Evolutionary conservation across 768 basidiomycete genomes (phyloP).

Genomic region (Mycena rebaudengoi): DNA sequence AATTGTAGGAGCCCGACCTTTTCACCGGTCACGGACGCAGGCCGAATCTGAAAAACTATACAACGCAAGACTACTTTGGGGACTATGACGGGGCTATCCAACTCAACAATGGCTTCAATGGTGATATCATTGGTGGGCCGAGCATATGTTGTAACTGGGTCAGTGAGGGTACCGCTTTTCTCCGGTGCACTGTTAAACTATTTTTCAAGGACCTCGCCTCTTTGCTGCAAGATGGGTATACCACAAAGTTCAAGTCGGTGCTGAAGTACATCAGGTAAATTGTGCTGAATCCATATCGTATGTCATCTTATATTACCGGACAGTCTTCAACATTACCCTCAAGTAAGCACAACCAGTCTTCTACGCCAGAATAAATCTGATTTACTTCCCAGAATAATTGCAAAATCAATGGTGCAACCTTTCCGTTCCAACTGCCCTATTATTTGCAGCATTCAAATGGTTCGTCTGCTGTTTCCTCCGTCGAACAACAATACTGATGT

Average conservation of each 20-base stretch:
- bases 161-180: slow-evolving; percentile 16
- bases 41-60: slow-evolving; percentile 54
- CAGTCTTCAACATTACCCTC: slow-evolving; percentile 61
- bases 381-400: slow-evolving; percentile 59
- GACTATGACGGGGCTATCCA: slow-evolving; percentile 48
- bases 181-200: neutral
- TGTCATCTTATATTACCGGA: neutral
- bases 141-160: slow-evolving; percentile 64
- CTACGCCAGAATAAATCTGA: too few species aligned
- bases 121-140: slow-evolving; percentile 51
- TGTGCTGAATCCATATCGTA: neutral
- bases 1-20: slow-evolving; percentile 75
- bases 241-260: slow-evolving; percentile 42
- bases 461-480: slow-evolving; percentile 27
- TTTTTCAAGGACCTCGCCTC: slow-evolving; percentile 50
- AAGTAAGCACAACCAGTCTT: too few species aligned
- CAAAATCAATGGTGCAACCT: slow-evolving; percentile 30
- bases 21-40: slow-evolving; percentile 52
- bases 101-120: neutral
- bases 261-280: slow-evolving; percentile 61
- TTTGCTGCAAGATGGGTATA: slow-evolving; percentile 52
- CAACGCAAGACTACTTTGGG: slow-evolving; percentile 55
- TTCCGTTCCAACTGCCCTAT: slow-evolving; percentile 48
- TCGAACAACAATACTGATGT: too few species aligned
- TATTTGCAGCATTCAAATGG: slow-evolving; percentile 59